Evolutionary conservation across 345 rosid species (phyloP), one percentile per base, ranked within the genome.

Genomic region (Euclidium syriacum): DNA sequence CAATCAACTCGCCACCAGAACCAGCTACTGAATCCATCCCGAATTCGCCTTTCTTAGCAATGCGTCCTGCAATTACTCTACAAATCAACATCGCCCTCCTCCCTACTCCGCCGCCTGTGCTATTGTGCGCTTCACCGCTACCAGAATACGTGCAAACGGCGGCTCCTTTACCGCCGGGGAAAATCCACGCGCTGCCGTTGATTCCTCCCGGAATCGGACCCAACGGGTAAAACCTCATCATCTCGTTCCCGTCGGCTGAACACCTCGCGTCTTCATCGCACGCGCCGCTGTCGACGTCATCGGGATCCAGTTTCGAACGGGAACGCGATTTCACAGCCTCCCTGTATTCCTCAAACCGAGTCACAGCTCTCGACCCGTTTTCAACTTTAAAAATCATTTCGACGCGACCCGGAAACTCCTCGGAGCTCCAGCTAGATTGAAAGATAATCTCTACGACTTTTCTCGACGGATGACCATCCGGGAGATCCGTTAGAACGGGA

Each of bases 371-470:
- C 3, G 90, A 68, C 77, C 92, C 96, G 77, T 82, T 86, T 68
- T 85, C 92, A 6, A 94, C 91, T 70, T 94, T 94, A 67, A 94
- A 87, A 10, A 94, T 83, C 88, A 86, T 80, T 78, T 94, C 97
- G 50, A 90, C 76, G 77, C 75, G 81, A 62, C 96, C 99, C 54
- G 86, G 47, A 65, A 94, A 94, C 1, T 78, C 69, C 52, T 79
- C 77, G 48, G 84, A 82, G 60, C 83, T 76, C 99, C 99, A 94
- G 54, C 99, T 86, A 10, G 99, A 79, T 72, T 85, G 97, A 66
- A 94, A 94, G 42, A 94, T 94, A 12, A 94, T 94, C 77, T 94
- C 91, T 12, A 94, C 96, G 29, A 94, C 99, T 47, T 88, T 90
- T 34, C 99, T 80, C 0, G 96, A 90, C 20, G 96, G 95, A 52